phyloP scores from a whole-genome alignment of 768 basidiomycete genomes.

The Tremella mesenterica region DNA sequence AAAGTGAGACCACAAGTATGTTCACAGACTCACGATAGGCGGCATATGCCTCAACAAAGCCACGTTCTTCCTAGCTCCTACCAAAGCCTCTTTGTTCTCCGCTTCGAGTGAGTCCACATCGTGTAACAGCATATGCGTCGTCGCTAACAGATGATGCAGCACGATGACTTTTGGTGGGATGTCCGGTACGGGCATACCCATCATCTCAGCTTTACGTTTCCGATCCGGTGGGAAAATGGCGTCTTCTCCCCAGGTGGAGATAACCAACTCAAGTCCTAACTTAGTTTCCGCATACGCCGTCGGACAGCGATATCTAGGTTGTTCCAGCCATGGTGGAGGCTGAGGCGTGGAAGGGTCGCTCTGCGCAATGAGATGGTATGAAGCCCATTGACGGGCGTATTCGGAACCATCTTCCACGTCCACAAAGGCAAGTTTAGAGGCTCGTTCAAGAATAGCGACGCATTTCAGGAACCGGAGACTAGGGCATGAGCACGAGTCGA shows the following conservation, averaged over 20 bases:
- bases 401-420: conserved; percentile 27
- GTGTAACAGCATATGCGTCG: conserved; percentile 29
- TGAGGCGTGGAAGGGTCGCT: not conserved
- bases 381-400: conserved; percentile 17
- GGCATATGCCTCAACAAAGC: conserved; percentile 19
- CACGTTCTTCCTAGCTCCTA: conserved; percentile 17
- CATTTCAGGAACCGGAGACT: conserved; percentile 24
- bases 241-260: conserved; percentile 21
- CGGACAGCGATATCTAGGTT: conserved; percentile 27
- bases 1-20: not conserved
- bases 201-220: conserved; percentile 11
- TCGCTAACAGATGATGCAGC: conserved; percentile 29
- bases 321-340: conserved; percentile 26
- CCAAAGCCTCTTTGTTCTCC: conserved; percentile 28
- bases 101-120: conserved; percentile 35
- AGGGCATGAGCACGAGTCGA: no score
- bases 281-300: conserved; percentile 20
- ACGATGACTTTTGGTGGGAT: conserved; percentile 20
- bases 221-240: conserved; percentile 26
- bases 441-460: conserved; percentile 23
- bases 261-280: conserved; percentile 24
- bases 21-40: conserved; percentile 18
- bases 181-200: conserved; percentile 12
- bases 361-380: conserved; percentile 5
- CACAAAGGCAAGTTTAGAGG: conserved; percentile 31